Evolutionary conservation across 2,329 filamentous ascomycete genomes (phyloP).

Genomic region (Lachnellula arida): DNA sequence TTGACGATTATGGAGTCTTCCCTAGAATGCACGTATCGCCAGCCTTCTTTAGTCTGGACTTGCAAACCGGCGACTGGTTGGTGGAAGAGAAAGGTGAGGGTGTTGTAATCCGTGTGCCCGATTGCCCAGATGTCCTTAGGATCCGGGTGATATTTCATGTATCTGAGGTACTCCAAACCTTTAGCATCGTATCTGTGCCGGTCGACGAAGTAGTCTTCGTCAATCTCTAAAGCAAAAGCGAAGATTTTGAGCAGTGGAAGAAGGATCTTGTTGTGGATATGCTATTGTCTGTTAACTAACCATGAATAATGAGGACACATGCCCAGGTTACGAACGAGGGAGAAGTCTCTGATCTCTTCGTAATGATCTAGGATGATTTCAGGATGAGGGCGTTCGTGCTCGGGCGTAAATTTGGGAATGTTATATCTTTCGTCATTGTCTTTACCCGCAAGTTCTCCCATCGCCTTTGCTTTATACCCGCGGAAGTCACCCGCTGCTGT

Average conservation of each 20-base stretch:
- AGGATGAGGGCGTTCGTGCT: conserved; percentile 42
- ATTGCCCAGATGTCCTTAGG: conserved; percentile 44
- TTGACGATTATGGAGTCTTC: conserved; percentile 46
- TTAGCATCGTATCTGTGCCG: conserved; percentile 51
- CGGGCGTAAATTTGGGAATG: conserved; percentile 48
- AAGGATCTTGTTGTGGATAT: conserved; percentile 47
- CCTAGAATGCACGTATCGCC: conserved; percentile 46
- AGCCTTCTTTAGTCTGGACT: conserved; percentile 42
- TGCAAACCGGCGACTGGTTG: conserved; percentile 53
- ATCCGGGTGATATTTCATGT: conserved; percentile 50
- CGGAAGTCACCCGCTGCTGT: conserved; percentile 46
- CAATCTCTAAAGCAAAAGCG: conserved; percentile 55
- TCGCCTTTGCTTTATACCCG: conserved; percentile 42
- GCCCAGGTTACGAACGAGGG: neutral
- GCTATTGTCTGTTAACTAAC: neutral
- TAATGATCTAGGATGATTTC: conserved; percentile 44
- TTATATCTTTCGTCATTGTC: conserved; percentile 57
- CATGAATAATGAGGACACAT: neutral
- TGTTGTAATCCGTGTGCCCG: conserved; percentile 51
- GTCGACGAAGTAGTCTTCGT: conserved; percentile 49
- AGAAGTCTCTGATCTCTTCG: conserved; percentile 50
- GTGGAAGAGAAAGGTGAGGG: conserved; percentile 50
- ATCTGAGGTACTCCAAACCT: conserved; percentile 54
- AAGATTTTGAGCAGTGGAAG: conserved; percentile 53
- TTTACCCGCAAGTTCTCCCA: conserved; percentile 16